A percentile compares a stretch with the other conserved stretches of the same genome.
phyloP scores from a whole-genome alignment of 2,329 filamentous ascomycete genomes.

The Sphaerulina vaccinii region DNA sequence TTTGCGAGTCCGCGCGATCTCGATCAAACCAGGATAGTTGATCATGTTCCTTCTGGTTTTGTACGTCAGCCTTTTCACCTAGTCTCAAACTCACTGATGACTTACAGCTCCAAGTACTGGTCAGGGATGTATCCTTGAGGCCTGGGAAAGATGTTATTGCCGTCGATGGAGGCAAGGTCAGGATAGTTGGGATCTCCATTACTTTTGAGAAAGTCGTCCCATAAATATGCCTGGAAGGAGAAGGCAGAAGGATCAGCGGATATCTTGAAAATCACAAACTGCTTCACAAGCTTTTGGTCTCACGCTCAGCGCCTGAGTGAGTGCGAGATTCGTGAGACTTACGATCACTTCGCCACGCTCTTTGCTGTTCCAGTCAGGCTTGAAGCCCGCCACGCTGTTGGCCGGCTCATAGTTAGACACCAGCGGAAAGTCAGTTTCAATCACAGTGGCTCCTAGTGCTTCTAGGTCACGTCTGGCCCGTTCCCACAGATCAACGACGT shows the following conservation, averaged over 20 bases:
- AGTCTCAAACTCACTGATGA: too few relatives aligned
- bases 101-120: slow-evolving; percentile 42
- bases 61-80: too few relatives aligned
- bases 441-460: slow-evolving; percentile 43
- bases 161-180: slow-evolving; percentile 44
- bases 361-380: slow-evolving; percentile 48
- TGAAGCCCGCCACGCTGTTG: slow-evolving; percentile 45
- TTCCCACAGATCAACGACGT: slow-evolving; percentile 42
- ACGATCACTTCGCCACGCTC: slow-evolving; percentile 51
- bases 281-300: too few relatives aligned
- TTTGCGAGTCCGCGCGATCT: slow-evolving; percentile 29
- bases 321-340: too few relatives aligned
- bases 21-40: slow-evolving; percentile 39
- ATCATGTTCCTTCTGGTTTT: slow-evolving; percentile 43
- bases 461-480: slow-evolving; percentile 41
- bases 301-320: too few relatives aligned
- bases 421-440: slow-evolving; percentile 48
- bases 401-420: slow-evolving; percentile 48
- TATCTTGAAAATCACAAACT: too few relatives aligned
- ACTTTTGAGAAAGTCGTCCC: slow-evolving; percentile 51
- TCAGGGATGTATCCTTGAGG: slow-evolving; percentile 41
- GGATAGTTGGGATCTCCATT: slow-evolving; percentile 45
- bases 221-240: slow-evolving; percentile 53
- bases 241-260: too few relatives aligned
- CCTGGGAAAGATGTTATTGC: slow-evolving; percentile 40